A percentile compares a stretch with the other conserved stretches of the same genome.
Conservation (phyloP, 1,284 basidiomycete species). For the Dichomitus squalens region DNA sequence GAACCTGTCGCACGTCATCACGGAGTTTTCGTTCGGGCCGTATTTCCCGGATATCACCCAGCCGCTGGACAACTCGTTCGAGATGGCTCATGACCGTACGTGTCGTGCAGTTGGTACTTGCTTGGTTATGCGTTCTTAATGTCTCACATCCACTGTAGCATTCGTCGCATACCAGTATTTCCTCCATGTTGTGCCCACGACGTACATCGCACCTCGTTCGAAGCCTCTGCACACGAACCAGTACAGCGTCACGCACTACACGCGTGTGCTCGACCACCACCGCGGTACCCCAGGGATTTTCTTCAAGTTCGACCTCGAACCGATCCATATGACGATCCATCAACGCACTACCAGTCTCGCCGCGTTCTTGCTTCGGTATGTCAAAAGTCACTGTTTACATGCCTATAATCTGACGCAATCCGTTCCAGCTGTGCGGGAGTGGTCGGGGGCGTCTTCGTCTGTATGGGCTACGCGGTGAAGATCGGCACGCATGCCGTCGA, state of each 20-base stretch:
- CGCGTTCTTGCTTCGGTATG: slow-evolving; percentile 81
- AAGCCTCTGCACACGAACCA: slow-evolving; percentile 81
- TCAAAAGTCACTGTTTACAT: not conserved
- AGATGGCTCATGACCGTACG: slow-evolving; percentile 80
- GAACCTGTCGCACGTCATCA: slow-evolving; percentile 96
- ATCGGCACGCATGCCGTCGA: slow-evolving; percentile 67
- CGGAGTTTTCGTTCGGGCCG: slow-evolving; percentile 96
- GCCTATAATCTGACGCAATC: not conserved
- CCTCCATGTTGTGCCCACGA: slow-evolving; percentile 92
- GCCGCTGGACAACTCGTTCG: slow-evolving; percentile 90
- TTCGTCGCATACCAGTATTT: slow-evolving; percentile 97
- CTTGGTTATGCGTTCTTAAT: not conserved
- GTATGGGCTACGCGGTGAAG: slow-evolving; percentile 75
- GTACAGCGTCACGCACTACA: slow-evolving; percentile 96
- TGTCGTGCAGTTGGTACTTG: slow-evolving; percentile 18
- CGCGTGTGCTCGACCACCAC: slow-evolving; percentile 75
- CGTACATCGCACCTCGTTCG: slow-evolving; percentile 76
- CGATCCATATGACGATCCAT: slow-evolving; percentile 81
- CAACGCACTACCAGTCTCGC: slow-evolving; percentile 85
- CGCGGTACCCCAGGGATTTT: slow-evolving; percentile 90
- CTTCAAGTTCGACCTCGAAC: slow-evolving; percentile 97
- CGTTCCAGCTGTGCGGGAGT: slow-evolving; percentile 66
- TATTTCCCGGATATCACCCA: slow-evolving; percentile 96
- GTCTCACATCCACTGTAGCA: slow-evolving; percentile 48
- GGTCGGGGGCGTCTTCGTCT: slow-evolving; percentile 82